Percentiles rank a stretch among this genome's conserved stretches.
Conservation (phyloP, 495 filamentous ascomycete species). For the Tricharina praecox region DNA sequence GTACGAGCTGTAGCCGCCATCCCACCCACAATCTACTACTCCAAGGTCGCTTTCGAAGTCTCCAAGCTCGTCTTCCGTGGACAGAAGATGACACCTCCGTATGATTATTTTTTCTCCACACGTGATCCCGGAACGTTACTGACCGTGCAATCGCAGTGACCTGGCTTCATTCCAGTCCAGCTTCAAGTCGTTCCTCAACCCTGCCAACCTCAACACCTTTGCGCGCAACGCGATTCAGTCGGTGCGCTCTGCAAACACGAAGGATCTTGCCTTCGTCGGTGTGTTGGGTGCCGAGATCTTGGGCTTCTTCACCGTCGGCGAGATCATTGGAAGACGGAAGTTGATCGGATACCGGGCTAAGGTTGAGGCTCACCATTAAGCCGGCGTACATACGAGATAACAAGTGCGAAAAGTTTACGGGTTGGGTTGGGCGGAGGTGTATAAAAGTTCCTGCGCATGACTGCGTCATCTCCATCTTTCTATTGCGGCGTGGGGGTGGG, state of each 20-base stretch:
- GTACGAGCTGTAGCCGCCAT: slow-evolving; percentile 50
- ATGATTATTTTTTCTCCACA: slow-evolving; percentile 32
- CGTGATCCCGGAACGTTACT: neutral
- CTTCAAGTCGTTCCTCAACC: slow-evolving; percentile 44
- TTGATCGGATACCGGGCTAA: slow-evolving; percentile 79
- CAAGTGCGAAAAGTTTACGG: too few relatives aligned
- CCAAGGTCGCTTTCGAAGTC: slow-evolving; percentile 71
- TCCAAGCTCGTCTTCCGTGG: slow-evolving; percentile 70
- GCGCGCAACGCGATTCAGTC: slow-evolving; percentile 40
- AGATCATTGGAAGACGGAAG: slow-evolving; percentile 91
- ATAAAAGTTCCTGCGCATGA: neutral
- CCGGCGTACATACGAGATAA: too few relatives aligned
- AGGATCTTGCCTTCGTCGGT: slow-evolving; percentile 50
- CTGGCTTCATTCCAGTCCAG: slow-evolving; percentile 70
- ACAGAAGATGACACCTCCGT: slow-evolving; percentile 90
- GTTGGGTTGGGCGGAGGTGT: neutral
- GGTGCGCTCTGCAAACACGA: slow-evolving; percentile 49
- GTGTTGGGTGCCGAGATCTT: slow-evolving; percentile 72
- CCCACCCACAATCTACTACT: slow-evolving; percentile 78
- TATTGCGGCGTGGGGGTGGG: neutral
- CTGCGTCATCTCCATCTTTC: slow-evolving; percentile 1
- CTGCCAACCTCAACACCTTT: slow-evolving; percentile 31
- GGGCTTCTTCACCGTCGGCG: slow-evolving; percentile 93
- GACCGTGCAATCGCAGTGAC: slow-evolving; percentile 35
- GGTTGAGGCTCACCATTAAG: slow-evolving; percentile 44